These are phyloP conservation scores for Sporisorium sorghi DNA, from an alignment of 1,284 basidiomycete genomes.

Conservation along the genomic window DNA sequence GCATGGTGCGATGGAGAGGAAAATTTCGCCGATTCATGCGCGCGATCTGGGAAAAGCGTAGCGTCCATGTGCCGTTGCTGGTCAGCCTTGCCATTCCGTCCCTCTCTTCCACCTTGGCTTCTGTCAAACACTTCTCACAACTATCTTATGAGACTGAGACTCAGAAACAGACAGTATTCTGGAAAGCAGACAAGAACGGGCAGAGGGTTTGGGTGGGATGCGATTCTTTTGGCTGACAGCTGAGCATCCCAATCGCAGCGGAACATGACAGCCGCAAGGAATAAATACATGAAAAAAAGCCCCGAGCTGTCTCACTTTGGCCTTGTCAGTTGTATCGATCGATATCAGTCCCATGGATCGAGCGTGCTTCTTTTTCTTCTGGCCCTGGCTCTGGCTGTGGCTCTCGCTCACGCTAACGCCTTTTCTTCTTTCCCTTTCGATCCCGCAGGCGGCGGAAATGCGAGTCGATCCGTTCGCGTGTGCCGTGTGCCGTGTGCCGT, in stretches of 20 bases:
- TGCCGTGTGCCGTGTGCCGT: no score
- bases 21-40: slow-evolving; percentile 5
- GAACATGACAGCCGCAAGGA: slow-evolving; percentile 4
- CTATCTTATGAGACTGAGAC: no score
- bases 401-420: no score
- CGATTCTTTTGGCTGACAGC: slow-evolving; percentile 1
- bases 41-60: slow-evolving; percentile 7
- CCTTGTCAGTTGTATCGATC: slow-evolving; percentile 4
- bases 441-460: no score
- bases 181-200: neutral
- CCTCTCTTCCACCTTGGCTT: no score
- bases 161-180: neutral
- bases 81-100: no score
- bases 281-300: neutral
- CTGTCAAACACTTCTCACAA: no score
- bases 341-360: neutral
- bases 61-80: no score
- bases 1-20: slow-evolving; percentile 2
- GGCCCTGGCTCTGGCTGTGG: no score
- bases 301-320: slow-evolving; percentile 5
- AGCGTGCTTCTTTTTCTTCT: neutral
- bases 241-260: slow-evolving; percentile 6
- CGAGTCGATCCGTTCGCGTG: no score
- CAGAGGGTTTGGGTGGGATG: neutral
- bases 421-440: no score